phyloP scores from a whole-genome alignment of 2,329 filamentous ascomycete species.

The Phialocephala subalpina region DNA sequence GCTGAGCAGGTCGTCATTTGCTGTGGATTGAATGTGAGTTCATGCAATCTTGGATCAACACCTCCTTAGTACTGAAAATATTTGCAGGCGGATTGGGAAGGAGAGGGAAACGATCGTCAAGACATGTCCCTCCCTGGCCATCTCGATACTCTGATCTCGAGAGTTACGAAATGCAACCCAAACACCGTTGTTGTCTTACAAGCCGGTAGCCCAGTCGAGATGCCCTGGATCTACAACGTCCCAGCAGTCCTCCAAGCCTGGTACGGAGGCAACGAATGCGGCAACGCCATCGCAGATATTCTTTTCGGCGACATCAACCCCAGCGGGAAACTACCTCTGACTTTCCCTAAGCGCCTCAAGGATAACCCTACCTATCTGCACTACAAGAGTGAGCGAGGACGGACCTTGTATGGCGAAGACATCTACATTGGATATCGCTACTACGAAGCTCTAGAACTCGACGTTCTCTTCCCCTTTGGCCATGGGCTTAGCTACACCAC shows the following conservation, averaged over 20 bases:
- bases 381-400: constrained; percentile 73
- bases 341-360: constrained; percentile 71
- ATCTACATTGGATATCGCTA: constrained; percentile 83
- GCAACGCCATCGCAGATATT: constrained; percentile 81
- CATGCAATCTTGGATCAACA: no score
- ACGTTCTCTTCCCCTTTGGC: constrained; percentile 79
- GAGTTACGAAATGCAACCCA: constrained; percentile 71
- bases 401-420: constrained; percentile 80
- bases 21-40: constrained; percentile 71
- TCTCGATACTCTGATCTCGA: constrained; percentile 73
- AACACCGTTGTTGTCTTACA: constrained; percentile 79
- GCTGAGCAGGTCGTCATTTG: constrained; percentile 82
- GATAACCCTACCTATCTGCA: constrained; percentile 82
- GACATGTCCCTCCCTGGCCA: constrained; percentile 80
- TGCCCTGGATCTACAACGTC: constrained; percentile 70
- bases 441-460: constrained; percentile 74
- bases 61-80: no score
- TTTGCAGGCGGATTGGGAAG: constrained; percentile 74
- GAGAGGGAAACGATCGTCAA: constrained; percentile 79
- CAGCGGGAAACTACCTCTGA: constrained; percentile 76
- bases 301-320: constrained; percentile 79
- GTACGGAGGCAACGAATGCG: constrained; percentile 89
- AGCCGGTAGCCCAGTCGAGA: constrained; percentile 76
- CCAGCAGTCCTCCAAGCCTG: constrained; percentile 76
- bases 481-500: constrained; percentile 81